Percentiles rank a stretch among this genome's conserved stretches.
These are phyloP conservation scores for Davidsoniella neocaledoniae DNA, from an alignment of 2,329 filamentous ascomycete genomes.

Conservation along the genomic window DNA sequence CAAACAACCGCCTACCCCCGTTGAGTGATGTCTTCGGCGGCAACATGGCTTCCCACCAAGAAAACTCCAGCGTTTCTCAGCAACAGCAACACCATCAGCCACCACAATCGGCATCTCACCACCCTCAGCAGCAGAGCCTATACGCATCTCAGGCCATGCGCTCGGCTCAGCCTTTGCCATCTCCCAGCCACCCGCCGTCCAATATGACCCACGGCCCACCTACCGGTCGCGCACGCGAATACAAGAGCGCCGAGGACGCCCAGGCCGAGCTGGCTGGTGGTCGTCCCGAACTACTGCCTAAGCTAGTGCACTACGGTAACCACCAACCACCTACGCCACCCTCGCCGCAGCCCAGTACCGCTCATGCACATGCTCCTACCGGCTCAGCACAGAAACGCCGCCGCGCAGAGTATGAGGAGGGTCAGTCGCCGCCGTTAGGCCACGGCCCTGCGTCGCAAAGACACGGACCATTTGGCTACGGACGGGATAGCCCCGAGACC, in stretches of 20 bases:
- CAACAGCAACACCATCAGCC: constrained; percentile 16
- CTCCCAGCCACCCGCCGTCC: constrained; percentile 51
- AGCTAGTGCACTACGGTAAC: constrained; percentile 86
- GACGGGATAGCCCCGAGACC: constrained; percentile 67
- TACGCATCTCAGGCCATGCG: constrained; percentile 35
- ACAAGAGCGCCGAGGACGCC: constrained; percentile 89
- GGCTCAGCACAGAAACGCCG: constrained; percentile 41
- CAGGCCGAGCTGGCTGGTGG: constrained; percentile 80
- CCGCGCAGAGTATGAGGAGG: constrained; percentile 86
- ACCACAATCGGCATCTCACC: constrained; percentile 16
- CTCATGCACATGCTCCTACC: constrained; percentile 28
- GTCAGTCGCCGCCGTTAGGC: constrained; percentile 68
- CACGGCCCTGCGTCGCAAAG: constrained; percentile 47
- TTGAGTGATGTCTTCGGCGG: constrained; percentile 92
- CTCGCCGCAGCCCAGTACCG: constrained; percentile 46
- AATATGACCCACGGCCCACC: constrained; percentile 32
- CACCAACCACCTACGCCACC: constrained; percentile 88
- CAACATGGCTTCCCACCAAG: constrained; percentile 42
- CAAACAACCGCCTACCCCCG: constrained; percentile 78
- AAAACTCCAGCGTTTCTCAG: constrained; percentile 23
- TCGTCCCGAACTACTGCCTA: constrained; percentile 80
- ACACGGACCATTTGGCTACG: constrained; percentile 61
- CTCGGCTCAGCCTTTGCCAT: constrained; percentile 51
- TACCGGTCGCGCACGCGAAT: constrained; percentile 59
- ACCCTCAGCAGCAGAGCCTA: constrained; percentile 18